Evolutionary conservation across 2,329 filamentous ascomycete species (phyloP).

Genomic region (Pezicula neosporulosa): DNA sequence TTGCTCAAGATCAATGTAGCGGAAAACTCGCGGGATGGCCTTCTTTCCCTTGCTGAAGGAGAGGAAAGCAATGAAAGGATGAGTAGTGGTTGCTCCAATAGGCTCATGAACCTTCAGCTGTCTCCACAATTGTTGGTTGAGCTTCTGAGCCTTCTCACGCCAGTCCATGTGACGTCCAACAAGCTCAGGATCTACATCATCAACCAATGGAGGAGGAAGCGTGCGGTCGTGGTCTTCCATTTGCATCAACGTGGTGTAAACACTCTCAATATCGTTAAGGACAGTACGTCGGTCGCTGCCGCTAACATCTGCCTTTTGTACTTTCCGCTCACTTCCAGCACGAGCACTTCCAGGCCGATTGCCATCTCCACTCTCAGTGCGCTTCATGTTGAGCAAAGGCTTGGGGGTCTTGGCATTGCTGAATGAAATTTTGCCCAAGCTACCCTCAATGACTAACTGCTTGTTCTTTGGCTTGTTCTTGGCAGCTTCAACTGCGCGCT

Average conservation of each 20-base stretch:
- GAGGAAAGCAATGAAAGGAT: constrained; percentile 95
- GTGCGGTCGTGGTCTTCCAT: constrained; percentile 90
- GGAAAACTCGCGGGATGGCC: constrained; percentile 90
- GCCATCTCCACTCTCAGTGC: constrained; percentile 65
- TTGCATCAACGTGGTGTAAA: constrained; percentile 86
- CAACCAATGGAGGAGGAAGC: constrained; percentile 62
- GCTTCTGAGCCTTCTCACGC: constrained; percentile 64
- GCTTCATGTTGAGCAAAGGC: constrained; percentile 92
- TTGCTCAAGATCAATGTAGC: constrained; percentile 87
- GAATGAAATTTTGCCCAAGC: constrained; percentile 96
- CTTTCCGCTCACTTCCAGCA: constrained; percentile 35
- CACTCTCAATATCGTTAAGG: constrained; percentile 80
- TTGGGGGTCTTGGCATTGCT: constrained; percentile 98
- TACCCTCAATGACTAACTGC: constrained; percentile 93
- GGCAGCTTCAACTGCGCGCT: constrained; percentile 92
- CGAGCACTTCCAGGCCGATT: constrained; percentile 47
- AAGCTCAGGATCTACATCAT: constrained; percentile 61
- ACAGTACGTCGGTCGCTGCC: constrained; percentile 77
- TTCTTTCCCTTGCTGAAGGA: constrained; percentile 96
- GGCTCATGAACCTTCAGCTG: constrained; percentile 91
- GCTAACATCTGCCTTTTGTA: constrained; percentile 42
- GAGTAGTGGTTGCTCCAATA: constrained; percentile 70
- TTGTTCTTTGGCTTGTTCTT: constrained; percentile 98
- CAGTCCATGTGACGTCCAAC: constrained; percentile 77
- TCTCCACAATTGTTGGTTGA: constrained; percentile 80